phyloP scores from a whole-genome alignment of 2,329 filamentous ascomycete genomes.

The Penicillium italicum region DNA sequence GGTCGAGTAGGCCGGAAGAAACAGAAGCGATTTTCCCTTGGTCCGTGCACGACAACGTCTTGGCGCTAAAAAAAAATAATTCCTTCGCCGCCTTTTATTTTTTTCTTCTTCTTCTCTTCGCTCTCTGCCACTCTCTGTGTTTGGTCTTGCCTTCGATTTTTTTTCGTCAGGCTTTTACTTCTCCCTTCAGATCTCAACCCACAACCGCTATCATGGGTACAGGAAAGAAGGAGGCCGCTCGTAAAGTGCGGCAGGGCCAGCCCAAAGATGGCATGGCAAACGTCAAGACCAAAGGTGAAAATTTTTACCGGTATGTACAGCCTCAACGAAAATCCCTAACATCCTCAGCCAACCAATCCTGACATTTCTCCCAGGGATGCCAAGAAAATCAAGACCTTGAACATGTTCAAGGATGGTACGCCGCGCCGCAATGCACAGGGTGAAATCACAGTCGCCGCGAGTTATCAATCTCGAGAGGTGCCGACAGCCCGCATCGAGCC shows the following conservation, averaged over 20 bases:
- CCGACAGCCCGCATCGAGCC: slow-evolving; percentile 88
- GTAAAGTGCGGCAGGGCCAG: slow-evolving; percentile 82
- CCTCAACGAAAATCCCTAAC: slow-evolving; percentile 27
- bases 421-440: slow-evolving; percentile 77
- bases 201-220: slow-evolving; percentile 65
- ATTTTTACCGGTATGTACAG: slow-evolving; percentile 76
- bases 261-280: slow-evolving; percentile 83
- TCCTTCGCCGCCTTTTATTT: slow-evolving; percentile 25
- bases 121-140: slow-evolving; percentile 32
- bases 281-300: slow-evolving; percentile 92
- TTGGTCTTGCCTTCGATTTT: slow-evolving; percentile 29
- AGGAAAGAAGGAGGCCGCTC: slow-evolving; percentile 83
- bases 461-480: slow-evolving; percentile 76
- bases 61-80: slow-evolving; percentile 40
- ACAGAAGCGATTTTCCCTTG: slow-evolving; percentile 40
- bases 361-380: slow-evolving; percentile 51
- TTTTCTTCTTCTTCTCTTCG: slow-evolving; percentile 30
- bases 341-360: slow-evolving; percentile 5
- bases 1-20: slow-evolving; percentile 22
- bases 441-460: slow-evolving; percentile 77
- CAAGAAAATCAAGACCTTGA: slow-evolving; percentile 84
- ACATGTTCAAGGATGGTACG: slow-evolving; percentile 86
- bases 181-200: slow-evolving; percentile 16
- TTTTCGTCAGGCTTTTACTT: slow-evolving; percentile 24
- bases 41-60: slow-evolving; percentile 36